Conservation (phyloP, 2,329 filamentous ascomycete genomes). For the Dactylellina haptotyla region DNA sequence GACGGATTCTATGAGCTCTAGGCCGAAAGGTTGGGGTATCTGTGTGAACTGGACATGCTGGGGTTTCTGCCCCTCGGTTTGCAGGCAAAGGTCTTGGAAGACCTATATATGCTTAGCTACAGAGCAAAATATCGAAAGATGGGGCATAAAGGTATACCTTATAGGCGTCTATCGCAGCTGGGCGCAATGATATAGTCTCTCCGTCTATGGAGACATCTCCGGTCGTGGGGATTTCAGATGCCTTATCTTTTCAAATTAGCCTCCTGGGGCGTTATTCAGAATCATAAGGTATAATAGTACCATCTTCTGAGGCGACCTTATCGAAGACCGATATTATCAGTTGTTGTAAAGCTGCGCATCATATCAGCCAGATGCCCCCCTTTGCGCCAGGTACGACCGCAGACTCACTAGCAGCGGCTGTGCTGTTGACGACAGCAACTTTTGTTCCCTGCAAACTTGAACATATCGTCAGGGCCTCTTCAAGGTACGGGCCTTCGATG, state of each 20-base stretch:
- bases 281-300: constrained; percentile 63
- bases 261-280: not conserved
- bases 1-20: constrained; percentile 92
- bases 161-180: constrained; percentile 86
- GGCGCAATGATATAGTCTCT: constrained; percentile 73
- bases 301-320: constrained; percentile 84
- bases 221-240: constrained; percentile 67
- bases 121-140: not conserved
- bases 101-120: constrained; percentile 65
- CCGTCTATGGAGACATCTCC: constrained; percentile 75
- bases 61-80: constrained; percentile 84
- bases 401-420: constrained; percentile 78
- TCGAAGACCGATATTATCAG: constrained; percentile 93
- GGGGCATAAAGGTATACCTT: constrained; percentile 64
- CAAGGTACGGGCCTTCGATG: constrained; percentile 81
- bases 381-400: not conserved
- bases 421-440: constrained; percentile 92
- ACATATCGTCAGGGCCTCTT: constrained; percentile 86
- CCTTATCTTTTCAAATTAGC: constrained; percentile 59
- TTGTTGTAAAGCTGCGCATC: constrained; percentile 75
- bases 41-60: constrained; percentile 82
- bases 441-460: constrained; percentile 91
- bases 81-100: constrained; percentile 87
- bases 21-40: constrained; percentile 81
- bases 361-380: constrained; percentile 2